phyloP scores from a whole-genome alignment of 192 early-diverging fungal species.

The Polychytrium aggregatum region DNA sequence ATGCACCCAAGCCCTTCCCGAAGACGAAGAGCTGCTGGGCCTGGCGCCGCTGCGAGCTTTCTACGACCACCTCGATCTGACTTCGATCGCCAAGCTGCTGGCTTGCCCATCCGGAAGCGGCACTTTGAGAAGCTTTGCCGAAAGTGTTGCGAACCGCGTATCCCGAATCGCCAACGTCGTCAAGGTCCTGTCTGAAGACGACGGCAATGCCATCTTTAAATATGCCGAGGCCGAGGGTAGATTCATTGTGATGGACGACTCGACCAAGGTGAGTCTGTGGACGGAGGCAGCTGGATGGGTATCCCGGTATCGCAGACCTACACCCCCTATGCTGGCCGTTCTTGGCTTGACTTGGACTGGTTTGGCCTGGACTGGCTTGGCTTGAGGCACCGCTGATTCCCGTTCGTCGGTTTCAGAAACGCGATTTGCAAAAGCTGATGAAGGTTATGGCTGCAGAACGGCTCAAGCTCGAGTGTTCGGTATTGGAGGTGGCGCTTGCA shows the following conservation, averaged over 20 bases:
- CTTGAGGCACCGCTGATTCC: too few species aligned
- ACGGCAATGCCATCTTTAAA: conserved; percentile 16
- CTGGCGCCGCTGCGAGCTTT: conserved; percentile 14
- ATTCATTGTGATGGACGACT: conserved; percentile 20
- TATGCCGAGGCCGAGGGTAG: conserved; percentile 17
- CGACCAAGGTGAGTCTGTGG: conserved; percentile 17
- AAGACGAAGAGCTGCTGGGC: conserved; percentile 21
- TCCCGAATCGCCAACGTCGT: conserved; percentile 17
- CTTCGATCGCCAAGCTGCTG: not conserved
- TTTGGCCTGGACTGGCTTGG: too few species aligned
- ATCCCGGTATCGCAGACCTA: too few species aligned
- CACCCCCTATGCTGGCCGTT: too few species aligned
- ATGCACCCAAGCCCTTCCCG: conserved; percentile 15
- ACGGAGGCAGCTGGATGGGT: too few species aligned
- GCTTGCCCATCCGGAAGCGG: not conserved
- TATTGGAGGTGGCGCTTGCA: conserved; percentile 13
- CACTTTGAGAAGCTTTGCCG: not conserved
- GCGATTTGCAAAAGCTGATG: conserved; percentile 15
- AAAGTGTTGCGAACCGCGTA: conserved; percentile 6
- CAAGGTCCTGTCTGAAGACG: conserved; percentile 11
- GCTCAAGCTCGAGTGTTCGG: conserved; percentile 26
- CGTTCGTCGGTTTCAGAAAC: conserved; percentile 3
- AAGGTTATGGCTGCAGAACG: conserved; percentile 29
- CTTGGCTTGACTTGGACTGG: too few species aligned
- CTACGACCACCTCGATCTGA: conserved; percentile 6